Conservation (phyloP, 2,329 filamentous ascomycete species). For the Ceratocystiopsis brevicomis region DNA sequence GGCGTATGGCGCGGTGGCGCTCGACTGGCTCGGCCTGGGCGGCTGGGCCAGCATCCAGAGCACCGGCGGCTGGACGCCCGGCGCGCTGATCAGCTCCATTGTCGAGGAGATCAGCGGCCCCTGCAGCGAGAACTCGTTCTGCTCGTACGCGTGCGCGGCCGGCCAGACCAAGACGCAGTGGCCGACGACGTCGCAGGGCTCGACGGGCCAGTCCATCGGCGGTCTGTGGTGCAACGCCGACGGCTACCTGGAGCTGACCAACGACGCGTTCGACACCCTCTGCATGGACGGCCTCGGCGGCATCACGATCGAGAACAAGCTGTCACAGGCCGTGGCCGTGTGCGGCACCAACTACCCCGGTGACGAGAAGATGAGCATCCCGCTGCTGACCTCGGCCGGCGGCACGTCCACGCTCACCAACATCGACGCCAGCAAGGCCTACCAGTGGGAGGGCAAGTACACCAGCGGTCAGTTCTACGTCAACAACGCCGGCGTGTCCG, state of each 20-base stretch:
- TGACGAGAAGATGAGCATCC: slow-evolving; percentile 72
- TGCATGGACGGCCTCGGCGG: slow-evolving; percentile 56
- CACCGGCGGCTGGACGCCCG: slow-evolving; percentile 26
- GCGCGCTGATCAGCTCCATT: slow-evolving; percentile 43
- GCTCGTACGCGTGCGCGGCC: slow-evolving; percentile 82
- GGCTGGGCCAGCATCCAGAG: slow-evolving; percentile 71
- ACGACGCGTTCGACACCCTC: slow-evolving; percentile 44
- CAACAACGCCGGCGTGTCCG: slow-evolving; percentile 56
- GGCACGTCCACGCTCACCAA: slow-evolving; percentile 48
- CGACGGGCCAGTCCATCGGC: slow-evolving; percentile 67
- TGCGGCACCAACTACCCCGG: slow-evolving; percentile 97
- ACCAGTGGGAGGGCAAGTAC: slow-evolving; percentile 50
- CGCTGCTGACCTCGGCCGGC: slow-evolving; percentile 45
- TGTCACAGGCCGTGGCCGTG: slow-evolving; percentile 46
- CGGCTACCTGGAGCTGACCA: slow-evolving; percentile 62
- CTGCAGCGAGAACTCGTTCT: slow-evolving; percentile 50
- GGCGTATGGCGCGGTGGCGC: slow-evolving; percentile 56
- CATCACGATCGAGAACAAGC: slow-evolving; percentile 57
- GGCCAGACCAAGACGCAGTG: slow-evolving; percentile 90
- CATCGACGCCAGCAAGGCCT: slow-evolving; percentile 54
- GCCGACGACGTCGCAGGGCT: slow-evolving; percentile 53
- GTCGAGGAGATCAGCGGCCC: slow-evolving; percentile 40
- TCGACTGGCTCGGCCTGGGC: slow-evolving; percentile 48
- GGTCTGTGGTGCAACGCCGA: slow-evolving; percentile 60
- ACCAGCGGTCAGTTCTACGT: slow-evolving; percentile 96